Conservation (phyloP, 2,329 filamentous ascomycete species). For the Phaeosphaeriaceae sp. region DNA sequence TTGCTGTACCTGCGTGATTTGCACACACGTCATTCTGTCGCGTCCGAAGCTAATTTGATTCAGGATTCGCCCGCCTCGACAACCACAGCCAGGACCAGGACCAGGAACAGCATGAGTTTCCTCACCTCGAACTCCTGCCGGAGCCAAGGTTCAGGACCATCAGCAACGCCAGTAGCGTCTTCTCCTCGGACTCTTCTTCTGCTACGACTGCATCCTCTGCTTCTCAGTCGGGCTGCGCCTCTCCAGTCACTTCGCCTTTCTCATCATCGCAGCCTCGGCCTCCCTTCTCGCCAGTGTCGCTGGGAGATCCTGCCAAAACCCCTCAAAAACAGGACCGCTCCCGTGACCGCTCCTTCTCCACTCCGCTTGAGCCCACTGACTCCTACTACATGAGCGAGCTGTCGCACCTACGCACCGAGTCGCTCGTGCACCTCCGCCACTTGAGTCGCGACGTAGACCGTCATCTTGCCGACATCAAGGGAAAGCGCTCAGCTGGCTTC, state of each 20-base stretch:
- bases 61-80: constrained; percentile 42
- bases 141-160: constrained; percentile 31
- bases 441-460: constrained; percentile 41
- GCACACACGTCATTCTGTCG: constrained; percentile 8
- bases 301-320: constrained; percentile 28
- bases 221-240: constrained; percentile 33
- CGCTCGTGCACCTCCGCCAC: constrained; percentile 54
- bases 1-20: constrained; percentile 11
- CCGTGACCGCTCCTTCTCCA: constrained; percentile 43
- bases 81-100: constrained; percentile 30
- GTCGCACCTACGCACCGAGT: constrained; percentile 48
- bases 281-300: constrained; percentile 39
- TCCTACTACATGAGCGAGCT: constrained; percentile 45
- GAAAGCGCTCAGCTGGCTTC: constrained; percentile 26
- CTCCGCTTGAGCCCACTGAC: constrained; percentile 43
- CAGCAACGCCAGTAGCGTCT: constrained; percentile 41
- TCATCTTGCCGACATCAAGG: constrained; percentile 37
- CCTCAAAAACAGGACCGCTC: constrained; percentile 19
- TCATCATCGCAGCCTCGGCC: constrained; percentile 29
- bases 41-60: constrained; percentile 15
- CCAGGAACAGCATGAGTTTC: constrained; percentile 18
- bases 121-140: constrained; percentile 34
- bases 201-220: constrained; percentile 29
- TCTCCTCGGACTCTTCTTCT: constrained; percentile 36
- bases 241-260: constrained; percentile 28